phyloP scores from a whole-genome alignment of 495 filamentous ascomycete genomes.

The Xylaria intraflava region DNA sequence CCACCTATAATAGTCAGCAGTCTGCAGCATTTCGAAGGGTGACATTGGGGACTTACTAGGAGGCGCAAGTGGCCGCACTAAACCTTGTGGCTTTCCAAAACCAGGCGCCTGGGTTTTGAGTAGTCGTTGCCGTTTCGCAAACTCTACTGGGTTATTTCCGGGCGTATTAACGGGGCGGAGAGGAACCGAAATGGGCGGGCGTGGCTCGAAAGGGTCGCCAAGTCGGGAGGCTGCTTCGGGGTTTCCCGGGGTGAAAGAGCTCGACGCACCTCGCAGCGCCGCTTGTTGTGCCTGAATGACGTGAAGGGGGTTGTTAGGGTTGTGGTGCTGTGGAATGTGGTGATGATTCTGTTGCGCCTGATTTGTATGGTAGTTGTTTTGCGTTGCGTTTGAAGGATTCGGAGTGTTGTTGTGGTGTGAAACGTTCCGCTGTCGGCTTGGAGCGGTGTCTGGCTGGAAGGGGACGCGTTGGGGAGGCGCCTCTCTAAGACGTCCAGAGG shows the following conservation, averaged over 20 bases:
- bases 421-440: slow-evolving; percentile 52
- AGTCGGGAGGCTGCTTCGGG: slow-evolving; percentile 42
- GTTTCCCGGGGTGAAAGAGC: slow-evolving; percentile 30
- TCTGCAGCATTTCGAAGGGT: slow-evolving; percentile 9
- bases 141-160: slow-evolving; percentile 57
- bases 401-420: slow-evolving; percentile 41
- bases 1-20: slow-evolving; percentile 36
- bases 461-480: slow-evolving; percentile 70
- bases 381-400: slow-evolving; percentile 22
- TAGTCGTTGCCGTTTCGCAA: slow-evolving; percentile 44
- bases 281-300: slow-evolving; percentile 29
- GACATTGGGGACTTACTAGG: slow-evolving; percentile 19
- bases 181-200: slow-evolving; percentile 46
- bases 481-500: slow-evolving; percentile 65
- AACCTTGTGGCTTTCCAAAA: slow-evolving; percentile 19
- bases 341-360: slow-evolving; percentile 21
- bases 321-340: slow-evolving; percentile 25
- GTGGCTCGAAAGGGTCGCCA: slow-evolving; percentile 54
- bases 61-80: slow-evolving; percentile 18
- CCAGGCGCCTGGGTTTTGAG: slow-evolving; percentile 14
- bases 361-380: slow-evolving; percentile 27
- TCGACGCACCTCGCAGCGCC: slow-evolving; percentile 32
- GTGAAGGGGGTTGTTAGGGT: slow-evolving; percentile 21
- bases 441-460: slow-evolving; percentile 70
- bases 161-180: slow-evolving; percentile 66